Evolutionary conservation across 306 rosid species (phyloP).

Genomic region (Hippophae tibetana): DNA sequence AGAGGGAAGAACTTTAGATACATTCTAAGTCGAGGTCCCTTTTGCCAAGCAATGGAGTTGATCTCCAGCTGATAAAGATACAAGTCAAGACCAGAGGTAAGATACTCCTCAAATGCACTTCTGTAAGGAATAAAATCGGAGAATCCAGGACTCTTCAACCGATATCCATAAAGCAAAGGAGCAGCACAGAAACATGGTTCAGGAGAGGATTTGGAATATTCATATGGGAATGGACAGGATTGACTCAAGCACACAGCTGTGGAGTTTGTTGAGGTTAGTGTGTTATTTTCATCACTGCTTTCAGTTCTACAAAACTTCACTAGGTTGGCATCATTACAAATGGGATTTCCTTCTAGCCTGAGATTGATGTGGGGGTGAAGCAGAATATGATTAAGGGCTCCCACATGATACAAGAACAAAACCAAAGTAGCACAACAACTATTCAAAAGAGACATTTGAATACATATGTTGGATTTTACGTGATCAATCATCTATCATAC

Average conservation of each 20-base stretch:
- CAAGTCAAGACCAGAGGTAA: neutral
- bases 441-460: too few relatives aligned
- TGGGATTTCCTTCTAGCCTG: slow-evolving; percentile 13
- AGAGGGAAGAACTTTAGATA: slow-evolving; percentile 34
- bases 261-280: neutral
- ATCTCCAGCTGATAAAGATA: slow-evolving; percentile 2
- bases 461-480: too few relatives aligned
- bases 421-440: too few relatives aligned
- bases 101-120: neutral
- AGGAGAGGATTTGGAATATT: neutral
- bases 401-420: too few relatives aligned
- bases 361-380: too few relatives aligned
- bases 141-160: slow-evolving; percentile 11
- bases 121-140: slow-evolving; percentile 4
- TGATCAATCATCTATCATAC: too few relatives aligned
- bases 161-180: slow-evolving; percentile 2
- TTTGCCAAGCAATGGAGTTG: neutral
- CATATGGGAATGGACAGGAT: neutral
- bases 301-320: slow-evolving; percentile 1
- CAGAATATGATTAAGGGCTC: too few relatives aligned
- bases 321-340: slow-evolving; percentile 6
- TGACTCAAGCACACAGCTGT: neutral
- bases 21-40: slow-evolving; percentile 5
- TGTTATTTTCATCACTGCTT: neutral
- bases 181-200: slow-evolving; percentile 11